These are phyloP conservation scores for Russula compacta DNA, from an alignment of 768 basidiomycete species.

Conservation along the genomic window DNA sequence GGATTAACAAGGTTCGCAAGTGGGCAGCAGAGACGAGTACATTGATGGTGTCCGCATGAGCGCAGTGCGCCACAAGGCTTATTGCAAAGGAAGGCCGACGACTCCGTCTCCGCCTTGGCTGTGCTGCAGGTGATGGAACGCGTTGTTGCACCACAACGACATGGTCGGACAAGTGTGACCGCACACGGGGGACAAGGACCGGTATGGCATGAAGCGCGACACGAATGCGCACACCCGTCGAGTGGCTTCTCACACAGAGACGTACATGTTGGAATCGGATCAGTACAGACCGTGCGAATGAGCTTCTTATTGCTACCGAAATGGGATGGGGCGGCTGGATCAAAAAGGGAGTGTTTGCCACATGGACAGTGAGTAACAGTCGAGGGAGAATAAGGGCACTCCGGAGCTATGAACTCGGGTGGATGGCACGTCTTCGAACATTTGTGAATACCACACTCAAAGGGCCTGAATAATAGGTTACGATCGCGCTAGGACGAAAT, in stretches of 20 bases:
- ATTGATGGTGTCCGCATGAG: conserved; percentile 81
- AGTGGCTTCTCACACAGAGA: conserved; percentile 58
- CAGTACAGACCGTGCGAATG: conserved; percentile 43
- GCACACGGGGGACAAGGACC: conserved; percentile 77
- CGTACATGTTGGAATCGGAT: conserved; percentile 74
- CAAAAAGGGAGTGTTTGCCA: conserved; percentile 48
- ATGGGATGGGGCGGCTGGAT: conserved; percentile 26
- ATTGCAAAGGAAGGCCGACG: conserved; percentile 66
- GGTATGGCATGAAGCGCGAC: conserved; percentile 60
- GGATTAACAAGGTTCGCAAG: conserved; percentile 51
- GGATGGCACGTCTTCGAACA: conserved; percentile 77
- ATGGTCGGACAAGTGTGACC: conserved; percentile 61
- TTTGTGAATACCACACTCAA: conserved; percentile 68
- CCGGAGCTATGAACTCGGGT: conserved; percentile 43
- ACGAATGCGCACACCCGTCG: conserved; percentile 63
- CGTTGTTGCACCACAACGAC: conserved; percentile 75
- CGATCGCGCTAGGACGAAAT: background rate
- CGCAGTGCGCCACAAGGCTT: conserved; percentile 68
- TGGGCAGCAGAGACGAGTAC: conserved; percentile 81
- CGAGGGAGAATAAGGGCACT: conserved; percentile 68
- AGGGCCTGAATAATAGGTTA: conserved; percentile 34
- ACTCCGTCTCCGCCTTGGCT: conserved; percentile 28
- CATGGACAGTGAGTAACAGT: conserved; percentile 74
- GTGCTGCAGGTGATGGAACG: conserved; percentile 46
- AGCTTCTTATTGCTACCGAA: conserved; percentile 35